Percentiles rank a stretch among this genome's conserved stretches.
phyloP scores from a whole-genome alignment of 495 filamentous ascomycete species.

The Amphirosellinia nigrospora region DNA sequence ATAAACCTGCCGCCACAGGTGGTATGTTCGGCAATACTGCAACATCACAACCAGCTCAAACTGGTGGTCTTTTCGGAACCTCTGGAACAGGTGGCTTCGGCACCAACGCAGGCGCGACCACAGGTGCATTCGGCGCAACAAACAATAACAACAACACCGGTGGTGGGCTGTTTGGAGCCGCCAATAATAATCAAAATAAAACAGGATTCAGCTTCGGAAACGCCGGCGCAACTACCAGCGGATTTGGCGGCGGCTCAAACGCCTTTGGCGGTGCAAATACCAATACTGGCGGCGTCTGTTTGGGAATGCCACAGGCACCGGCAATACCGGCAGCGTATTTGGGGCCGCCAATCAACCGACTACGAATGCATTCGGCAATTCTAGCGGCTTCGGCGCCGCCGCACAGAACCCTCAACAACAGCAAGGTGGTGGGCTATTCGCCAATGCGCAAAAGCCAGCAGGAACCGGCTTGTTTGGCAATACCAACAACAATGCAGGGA shows the following conservation, averaged over 20 bases:
- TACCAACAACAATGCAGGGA: conserved; percentile 44
- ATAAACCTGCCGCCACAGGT: conserved; percentile 49
- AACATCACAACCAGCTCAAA: conserved; percentile 41
- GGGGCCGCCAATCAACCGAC: conserved; percentile 52
- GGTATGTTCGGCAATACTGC: conserved; percentile 56
- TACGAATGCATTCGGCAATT: conserved; percentile 30
- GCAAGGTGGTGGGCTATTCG: conserved; percentile 68
- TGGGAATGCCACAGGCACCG: conserved; percentile 37
- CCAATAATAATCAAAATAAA: conserved; percentile 45
- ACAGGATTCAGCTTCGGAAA: conserved; percentile 47
- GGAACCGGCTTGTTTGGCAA: conserved; percentile 50
- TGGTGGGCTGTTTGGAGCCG: conserved; percentile 49
- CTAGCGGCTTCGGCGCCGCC: conserved; percentile 36
- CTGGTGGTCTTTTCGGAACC: conserved; percentile 57
- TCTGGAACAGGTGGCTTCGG: conserved; percentile 30
- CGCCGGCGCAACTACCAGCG: conserved; percentile 30
- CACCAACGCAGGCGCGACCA: conserved; percentile 27
- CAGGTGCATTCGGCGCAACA: conserved; percentile 39
- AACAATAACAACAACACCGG: conserved; percentile 35
- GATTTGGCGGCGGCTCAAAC: conserved; percentile 40
- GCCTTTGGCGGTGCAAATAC: conserved; percentile 39
- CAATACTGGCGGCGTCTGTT: conserved; percentile 46
- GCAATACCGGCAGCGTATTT: conserved; percentile 52
- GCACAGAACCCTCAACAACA: conserved; percentile 56
- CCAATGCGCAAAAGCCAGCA: conserved; percentile 46